Conservation (phyloP, 345 rosid species). For the Gossypium raimondii region DNA sequence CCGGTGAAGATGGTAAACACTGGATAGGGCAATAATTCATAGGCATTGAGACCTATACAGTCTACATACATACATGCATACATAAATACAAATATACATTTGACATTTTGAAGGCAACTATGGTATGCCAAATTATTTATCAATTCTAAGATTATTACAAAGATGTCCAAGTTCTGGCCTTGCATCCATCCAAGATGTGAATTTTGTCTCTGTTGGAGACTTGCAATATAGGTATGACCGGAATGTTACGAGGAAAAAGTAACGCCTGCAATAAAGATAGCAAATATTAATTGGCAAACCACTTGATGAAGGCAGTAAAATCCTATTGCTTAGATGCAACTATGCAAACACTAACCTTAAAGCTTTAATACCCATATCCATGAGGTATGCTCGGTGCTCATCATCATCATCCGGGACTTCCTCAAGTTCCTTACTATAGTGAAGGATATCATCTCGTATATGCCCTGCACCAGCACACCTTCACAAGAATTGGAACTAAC, state of each 20-base stretch:
- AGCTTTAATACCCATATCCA: slow-evolving; percentile 86
- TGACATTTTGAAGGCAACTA: slow-evolving; percentile 12
- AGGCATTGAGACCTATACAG: slow-evolving; percentile 33
- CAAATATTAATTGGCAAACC: background rate
- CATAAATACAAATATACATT: slow-evolving; percentile 25
- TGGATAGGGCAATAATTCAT: background rate
- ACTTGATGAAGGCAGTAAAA: background rate
- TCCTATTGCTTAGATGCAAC: background rate
- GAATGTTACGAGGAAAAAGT: slow-evolving; percentile 82
- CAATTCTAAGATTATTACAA: slow-evolving; percentile 79
- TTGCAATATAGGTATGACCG: slow-evolving; percentile 80
- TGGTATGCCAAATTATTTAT: slow-evolving; percentile 34
- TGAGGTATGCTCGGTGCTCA: slow-evolving; percentile 57
- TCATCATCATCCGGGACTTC: slow-evolving; percentile 46
- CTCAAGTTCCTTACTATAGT: slow-evolving; percentile 60
- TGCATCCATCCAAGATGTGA: slow-evolving; percentile 74
- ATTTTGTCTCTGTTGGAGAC: slow-evolving; percentile 48
- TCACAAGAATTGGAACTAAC: slow-evolving; percentile 12
- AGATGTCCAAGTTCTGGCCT: slow-evolving; percentile 96
- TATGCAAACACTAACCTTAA: slow-evolving; percentile 51
- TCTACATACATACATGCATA: slow-evolving; percentile 14
- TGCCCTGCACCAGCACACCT: slow-evolving; percentile 99
- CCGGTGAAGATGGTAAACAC: background rate
- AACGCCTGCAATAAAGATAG: slow-evolving; percentile 54
- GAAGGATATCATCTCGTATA: slow-evolving; percentile 68